phyloP scores from a whole-genome alignment of 2,329 filamentous ascomycete species.

The Chalara sp. region DNA sequence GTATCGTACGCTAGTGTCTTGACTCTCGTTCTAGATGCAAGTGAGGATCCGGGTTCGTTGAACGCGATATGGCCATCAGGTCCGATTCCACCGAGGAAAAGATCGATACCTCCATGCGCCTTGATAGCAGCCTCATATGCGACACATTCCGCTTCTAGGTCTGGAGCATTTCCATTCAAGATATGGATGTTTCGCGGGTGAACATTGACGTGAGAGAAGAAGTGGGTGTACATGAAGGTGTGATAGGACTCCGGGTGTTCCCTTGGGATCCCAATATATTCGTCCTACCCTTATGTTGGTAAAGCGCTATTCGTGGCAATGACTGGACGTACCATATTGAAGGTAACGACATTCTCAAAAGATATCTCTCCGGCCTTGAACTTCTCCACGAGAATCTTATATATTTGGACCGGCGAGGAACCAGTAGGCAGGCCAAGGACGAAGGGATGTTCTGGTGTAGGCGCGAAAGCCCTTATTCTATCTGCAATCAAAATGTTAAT shows the following conservation, averaged over 20 bases:
- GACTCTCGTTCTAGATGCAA: slow-evolving; percentile 72
- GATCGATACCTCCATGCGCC: slow-evolving; percentile 69
- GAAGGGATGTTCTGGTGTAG: slow-evolving; percentile 67
- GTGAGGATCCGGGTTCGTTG: slow-evolving; percentile 79
- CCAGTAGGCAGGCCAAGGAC: slow-evolving; percentile 80
- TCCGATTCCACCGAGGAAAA: slow-evolving; percentile 80
- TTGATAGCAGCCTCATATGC: slow-evolving; percentile 75
- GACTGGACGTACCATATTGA: slow-evolving; percentile 68
- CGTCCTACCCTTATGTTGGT: slow-evolving; percentile 48
- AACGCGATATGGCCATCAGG: slow-evolving; percentile 86
- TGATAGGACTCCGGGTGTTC: slow-evolving; percentile 84
- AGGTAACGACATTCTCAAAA: slow-evolving; percentile 83
- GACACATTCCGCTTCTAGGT: slow-evolving; percentile 70
- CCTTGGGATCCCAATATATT: slow-evolving; percentile 77
- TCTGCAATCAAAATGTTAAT: slow-evolving; percentile 34
- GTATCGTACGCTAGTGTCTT: slow-evolving; percentile 87
- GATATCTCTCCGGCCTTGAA: slow-evolving; percentile 69
- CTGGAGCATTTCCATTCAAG: slow-evolving; percentile 71
- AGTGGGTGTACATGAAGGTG: slow-evolving; percentile 89
- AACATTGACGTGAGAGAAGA: slow-evolving; percentile 82
- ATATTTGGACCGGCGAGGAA: slow-evolving; percentile 72
- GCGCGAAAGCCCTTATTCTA: slow-evolving; percentile 71
- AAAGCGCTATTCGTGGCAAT: not conserved
- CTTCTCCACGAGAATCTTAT: slow-evolving; percentile 65
- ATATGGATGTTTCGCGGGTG: slow-evolving; percentile 79